Percentiles rank a stretch among this genome's conserved stretches.
phyloP scores from a whole-genome alignment of 495 filamentous ascomycete species.

The Daldinia grandis region DNA sequence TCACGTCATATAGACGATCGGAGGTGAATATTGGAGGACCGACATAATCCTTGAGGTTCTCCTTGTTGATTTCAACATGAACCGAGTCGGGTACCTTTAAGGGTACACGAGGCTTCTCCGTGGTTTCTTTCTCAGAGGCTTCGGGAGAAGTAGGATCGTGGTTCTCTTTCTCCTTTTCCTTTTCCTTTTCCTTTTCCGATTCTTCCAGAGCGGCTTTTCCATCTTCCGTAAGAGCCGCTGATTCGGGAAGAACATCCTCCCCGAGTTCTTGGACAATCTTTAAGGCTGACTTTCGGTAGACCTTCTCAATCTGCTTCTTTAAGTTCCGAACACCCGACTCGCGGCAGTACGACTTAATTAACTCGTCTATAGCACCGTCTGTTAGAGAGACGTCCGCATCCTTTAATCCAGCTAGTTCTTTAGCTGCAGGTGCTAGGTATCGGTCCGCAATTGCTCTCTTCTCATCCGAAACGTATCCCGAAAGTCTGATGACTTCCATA shows the following conservation, averaged over 20 bases:
- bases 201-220: constrained; percentile 84
- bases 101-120: constrained; percentile 77
- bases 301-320: constrained; percentile 99
- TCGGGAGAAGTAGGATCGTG: constrained; percentile 36
- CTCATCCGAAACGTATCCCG: constrained; percentile 96
- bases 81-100: constrained; percentile 87
- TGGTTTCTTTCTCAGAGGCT: constrained; percentile 47
- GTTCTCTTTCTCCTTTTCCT: constrained; percentile 38
- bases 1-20: constrained; percentile 92
- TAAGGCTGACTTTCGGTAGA: constrained; percentile 95
- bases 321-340: constrained; percentile 97
- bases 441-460: constrained; percentile 98
- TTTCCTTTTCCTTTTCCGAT: constrained; percentile 54
- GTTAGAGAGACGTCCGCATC: constrained; percentile 85
- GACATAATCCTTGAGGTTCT: constrained; percentile 96
- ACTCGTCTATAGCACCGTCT: constrained; percentile 87
- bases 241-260: constrained; percentile 83
- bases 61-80: constrained; percentile 85
- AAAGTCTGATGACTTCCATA: constrained; percentile 98
- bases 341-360: constrained; percentile 98
- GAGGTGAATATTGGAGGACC: constrained; percentile 95
- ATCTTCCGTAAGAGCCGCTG: constrained; percentile 84
- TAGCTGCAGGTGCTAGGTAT: constrained; percentile 90
- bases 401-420: constrained; percentile 89
- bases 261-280: constrained; percentile 97